Conservation (phyloP, 306 rosid species). For the Sesbania bispinosa region DNA sequence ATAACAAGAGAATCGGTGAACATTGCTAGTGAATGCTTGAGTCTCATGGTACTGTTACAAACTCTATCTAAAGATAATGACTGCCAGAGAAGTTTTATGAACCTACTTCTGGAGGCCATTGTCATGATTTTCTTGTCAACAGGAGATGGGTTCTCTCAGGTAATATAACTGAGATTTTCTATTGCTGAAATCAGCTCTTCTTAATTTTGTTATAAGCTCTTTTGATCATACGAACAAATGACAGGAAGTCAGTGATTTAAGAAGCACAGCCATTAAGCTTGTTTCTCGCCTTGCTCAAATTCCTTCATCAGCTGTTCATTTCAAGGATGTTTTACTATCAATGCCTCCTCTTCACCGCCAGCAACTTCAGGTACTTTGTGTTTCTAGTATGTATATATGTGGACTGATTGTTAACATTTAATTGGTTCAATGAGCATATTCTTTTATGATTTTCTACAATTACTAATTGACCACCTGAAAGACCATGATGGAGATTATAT, state of each 20-base stretch:
- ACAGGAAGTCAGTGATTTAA: slow-evolving; percentile 75
- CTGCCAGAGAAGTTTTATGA: slow-evolving; percentile 62
- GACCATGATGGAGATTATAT: neutral
- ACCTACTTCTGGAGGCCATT: slow-evolving; percentile 73
- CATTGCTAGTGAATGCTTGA: slow-evolving; percentile 67
- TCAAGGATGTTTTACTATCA: slow-evolving; percentile 82
- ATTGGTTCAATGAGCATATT: slow-evolving; percentile 17
- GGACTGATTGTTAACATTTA: neutral
- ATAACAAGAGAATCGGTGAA: slow-evolving; percentile 69
- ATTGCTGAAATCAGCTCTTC: slow-evolving; percentile 7
- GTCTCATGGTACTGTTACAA: slow-evolving; percentile 76
- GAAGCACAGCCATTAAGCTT: slow-evolving; percentile 64
- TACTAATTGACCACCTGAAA: neutral
- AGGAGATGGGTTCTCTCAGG: slow-evolving; percentile 59
- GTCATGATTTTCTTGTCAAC: slow-evolving; percentile 66
- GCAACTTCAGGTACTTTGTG: slow-evolving; percentile 71
- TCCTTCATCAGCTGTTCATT: slow-evolving; percentile 79
- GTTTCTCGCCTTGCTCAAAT: slow-evolving; percentile 94
- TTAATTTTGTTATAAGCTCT: neutral
- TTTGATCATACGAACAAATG: slow-evolving; percentile 31
- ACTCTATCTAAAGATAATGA: slow-evolving; percentile 55
- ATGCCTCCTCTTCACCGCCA: slow-evolving; percentile 86
- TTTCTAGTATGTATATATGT: neutral
- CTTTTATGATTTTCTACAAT: slow-evolving; percentile 1
- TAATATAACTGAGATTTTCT: slow-evolving; percentile 32